phyloP scores from a whole-genome alignment of 2,329 filamentous ascomycete genomes.

The Clarireedia hainanense region DNA sequence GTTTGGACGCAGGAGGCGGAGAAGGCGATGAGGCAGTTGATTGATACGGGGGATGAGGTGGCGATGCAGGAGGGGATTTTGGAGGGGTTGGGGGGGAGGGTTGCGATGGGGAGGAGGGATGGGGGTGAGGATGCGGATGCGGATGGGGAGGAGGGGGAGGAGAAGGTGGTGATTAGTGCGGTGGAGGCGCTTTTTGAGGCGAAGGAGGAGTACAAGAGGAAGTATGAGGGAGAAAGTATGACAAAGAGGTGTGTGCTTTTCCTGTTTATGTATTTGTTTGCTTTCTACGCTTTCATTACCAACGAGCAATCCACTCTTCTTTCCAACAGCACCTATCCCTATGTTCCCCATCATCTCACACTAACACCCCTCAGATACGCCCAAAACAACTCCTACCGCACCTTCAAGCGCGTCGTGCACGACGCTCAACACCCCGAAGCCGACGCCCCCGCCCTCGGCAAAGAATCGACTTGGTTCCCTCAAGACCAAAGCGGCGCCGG shows the following conservation, averaged over 20 bases:
- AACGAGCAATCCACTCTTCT: too few relatives aligned
- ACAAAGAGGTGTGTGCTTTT: slow-evolving; percentile 32
- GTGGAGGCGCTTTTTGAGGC: slow-evolving; percentile 31
- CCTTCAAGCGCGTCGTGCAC: slow-evolving; percentile 54
- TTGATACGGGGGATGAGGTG: slow-evolving; percentile 46
- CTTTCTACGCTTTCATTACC: neutral
- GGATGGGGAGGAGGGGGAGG: slow-evolving; percentile 32
- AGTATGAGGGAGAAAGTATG: slow-evolving; percentile 34
- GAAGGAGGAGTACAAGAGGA: slow-evolving; percentile 27
- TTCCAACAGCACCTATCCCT: too few relatives aligned
- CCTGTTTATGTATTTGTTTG: neutral
- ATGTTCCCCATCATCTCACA: neutral
- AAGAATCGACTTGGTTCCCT: slow-evolving; percentile 54
- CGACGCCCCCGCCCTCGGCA: slow-evolving; percentile 41
- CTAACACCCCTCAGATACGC: slow-evolving; percentile 39
- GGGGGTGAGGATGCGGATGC: slow-evolving; percentile 26
- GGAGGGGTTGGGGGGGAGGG: slow-evolving; percentile 28
- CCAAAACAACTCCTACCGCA: slow-evolving; percentile 50
- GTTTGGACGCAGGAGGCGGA: slow-evolving; percentile 48
- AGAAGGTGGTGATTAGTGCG: slow-evolving; percentile 31
- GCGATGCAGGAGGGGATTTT: slow-evolving; percentile 23
- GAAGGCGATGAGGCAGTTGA: slow-evolving; percentile 45
- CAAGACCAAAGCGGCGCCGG: slow-evolving; percentile 10
- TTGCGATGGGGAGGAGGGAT: slow-evolving; percentile 12
- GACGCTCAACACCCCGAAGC: slow-evolving; percentile 48